Conservation (phyloP, 2,329 filamentous ascomycete species). For the Trichoderma pleuroti region DNA sequence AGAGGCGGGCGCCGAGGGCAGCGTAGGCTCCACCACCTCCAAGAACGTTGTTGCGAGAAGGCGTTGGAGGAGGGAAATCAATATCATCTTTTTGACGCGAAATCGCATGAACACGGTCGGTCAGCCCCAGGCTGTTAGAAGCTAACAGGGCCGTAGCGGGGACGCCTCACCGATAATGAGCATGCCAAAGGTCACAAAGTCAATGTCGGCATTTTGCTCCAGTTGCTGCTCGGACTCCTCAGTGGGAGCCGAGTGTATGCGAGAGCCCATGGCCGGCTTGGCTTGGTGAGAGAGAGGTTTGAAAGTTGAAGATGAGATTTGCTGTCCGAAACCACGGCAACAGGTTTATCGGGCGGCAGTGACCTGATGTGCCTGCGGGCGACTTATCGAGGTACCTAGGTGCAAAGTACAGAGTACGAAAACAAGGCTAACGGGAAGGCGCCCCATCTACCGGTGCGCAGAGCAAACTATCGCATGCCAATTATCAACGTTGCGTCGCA, state of each 20-base stretch:
- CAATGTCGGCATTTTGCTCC: conserved; percentile 37
- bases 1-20: conserved; percentile 81
- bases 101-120: not conserved
- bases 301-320: not conserved
- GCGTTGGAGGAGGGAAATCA: conserved; percentile 69
- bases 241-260: not conserved
- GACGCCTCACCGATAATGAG: conserved; percentile 62
- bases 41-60: conserved; percentile 70
- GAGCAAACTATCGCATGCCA: not conserved
- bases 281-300: not conserved
- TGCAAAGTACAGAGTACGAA: not conserved
- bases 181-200: conserved; percentile 70
- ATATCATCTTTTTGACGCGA: conserved; percentile 70
- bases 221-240: conserved; percentile 1
- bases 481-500: not conserved
- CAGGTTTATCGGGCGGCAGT: conserved; percentile 5
- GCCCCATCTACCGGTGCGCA: not conserved
- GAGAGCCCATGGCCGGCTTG: conserved; percentile 9
- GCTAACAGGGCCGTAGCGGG: conserved; percentile 6
- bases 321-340: not conserved
- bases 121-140: conserved; percentile 11
- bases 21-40: conserved; percentile 87
- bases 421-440: not conserved
- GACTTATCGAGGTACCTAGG: not conserved
- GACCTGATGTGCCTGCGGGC: conserved; percentile 5